Base-by-base conservation (phyloP, 1,284 basidiomycete genomes). In the Thecaphora thlaspeos region DNA sequence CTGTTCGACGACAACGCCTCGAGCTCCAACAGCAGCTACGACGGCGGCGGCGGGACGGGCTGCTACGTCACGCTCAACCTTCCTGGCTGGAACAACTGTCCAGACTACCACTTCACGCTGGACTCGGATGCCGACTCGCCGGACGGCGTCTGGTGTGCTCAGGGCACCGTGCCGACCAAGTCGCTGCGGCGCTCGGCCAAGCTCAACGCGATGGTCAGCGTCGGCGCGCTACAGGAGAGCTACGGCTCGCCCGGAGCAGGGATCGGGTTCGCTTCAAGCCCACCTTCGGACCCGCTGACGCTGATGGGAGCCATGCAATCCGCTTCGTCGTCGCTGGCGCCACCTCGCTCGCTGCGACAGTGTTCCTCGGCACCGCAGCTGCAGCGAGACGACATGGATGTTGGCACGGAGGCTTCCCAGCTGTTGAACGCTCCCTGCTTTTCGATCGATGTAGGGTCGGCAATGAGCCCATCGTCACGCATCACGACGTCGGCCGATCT, bases 71-170 rank as follows among this genome's bases (percentile, higher is more conserved):
- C 63, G 23, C 57, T 61, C 50, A 55, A 61, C 40, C 53, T 68
- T 18, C 66, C 66, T 8, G 62, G 61, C 26, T 68, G 66, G 66
- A 68, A 64, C 30, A 38, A 55, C 19, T 55, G 54, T 3, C 54
- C 55, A 1, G 58, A 57, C 22, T 28, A 46, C 1, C 34, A 41
- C 7, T 55, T 30, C 11, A 15, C 47, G 11, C 39, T 61, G 22
- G 57, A 61, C 47, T 61, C 59, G 14, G 58, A 61, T 15, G 38
- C 48, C n/a, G 57, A 59, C 46, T 58, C 65, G 17, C 55, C 57
- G 23, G 58, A 64, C 39, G 59, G 55, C 5, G 52, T 59, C 26
- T 60, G 54, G 55, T 57, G 55, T 40, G 58, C 53, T 4, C 56
- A 65, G 12, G 54, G 18, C 52, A 54, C 23, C 41, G 38, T 14